Percentiles rank a stretch among this genome's conserved stretches.
Evolutionary conservation across 169 alveolate genomes (phyloP).

Genomic region (Plasmodium blacklocki): DNA sequence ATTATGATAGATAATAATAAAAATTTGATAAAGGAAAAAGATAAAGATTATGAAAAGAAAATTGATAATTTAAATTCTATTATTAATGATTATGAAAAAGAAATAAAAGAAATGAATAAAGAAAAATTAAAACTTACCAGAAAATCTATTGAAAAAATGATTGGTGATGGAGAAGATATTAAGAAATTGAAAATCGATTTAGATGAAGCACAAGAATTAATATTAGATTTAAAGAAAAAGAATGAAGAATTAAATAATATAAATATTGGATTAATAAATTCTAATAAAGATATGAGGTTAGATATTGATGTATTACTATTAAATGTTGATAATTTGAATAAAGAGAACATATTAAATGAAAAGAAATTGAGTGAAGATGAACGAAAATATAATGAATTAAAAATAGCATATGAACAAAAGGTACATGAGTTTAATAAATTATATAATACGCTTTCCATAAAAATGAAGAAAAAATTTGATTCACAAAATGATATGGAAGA

Average conservation of each 20-base stretch:
- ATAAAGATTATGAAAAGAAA: constrained; percentile 46
- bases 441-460: constrained; percentile 2
- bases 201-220: constrained; percentile 32
- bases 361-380: constrained; percentile 4
- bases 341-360: constrained; percentile 29
- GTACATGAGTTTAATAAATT: constrained; percentile 29
- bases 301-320: constrained; percentile 51
- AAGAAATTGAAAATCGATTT: constrained; percentile 43
- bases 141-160: constrained; percentile 55
- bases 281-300: constrained; percentile 47
- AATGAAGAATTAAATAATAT: constrained; percentile 36
- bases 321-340: constrained; percentile 46
- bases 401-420: constrained; percentile 27
- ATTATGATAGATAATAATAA: constrained; percentile 26
- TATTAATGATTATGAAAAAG: constrained; percentile 50
- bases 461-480: constrained; percentile 42
- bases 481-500: constrained; percentile 4
- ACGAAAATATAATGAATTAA: constrained; percentile 40
- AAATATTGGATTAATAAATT: constrained; percentile 35
- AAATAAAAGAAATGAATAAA: constrained; percentile 40
- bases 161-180: constrained; percentile 65
- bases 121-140: constrained; percentile 43
- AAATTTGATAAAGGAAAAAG: constrained; percentile 26
- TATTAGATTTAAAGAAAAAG: constrained; percentile 23
- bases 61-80: constrained; percentile 31